A percentile compares a stretch with the other conserved stretches of the same genome.
Evolutionary conservation across 352 stramenopile species (phyloP).

Genomic region (Pythium insidiosum): DNA sequence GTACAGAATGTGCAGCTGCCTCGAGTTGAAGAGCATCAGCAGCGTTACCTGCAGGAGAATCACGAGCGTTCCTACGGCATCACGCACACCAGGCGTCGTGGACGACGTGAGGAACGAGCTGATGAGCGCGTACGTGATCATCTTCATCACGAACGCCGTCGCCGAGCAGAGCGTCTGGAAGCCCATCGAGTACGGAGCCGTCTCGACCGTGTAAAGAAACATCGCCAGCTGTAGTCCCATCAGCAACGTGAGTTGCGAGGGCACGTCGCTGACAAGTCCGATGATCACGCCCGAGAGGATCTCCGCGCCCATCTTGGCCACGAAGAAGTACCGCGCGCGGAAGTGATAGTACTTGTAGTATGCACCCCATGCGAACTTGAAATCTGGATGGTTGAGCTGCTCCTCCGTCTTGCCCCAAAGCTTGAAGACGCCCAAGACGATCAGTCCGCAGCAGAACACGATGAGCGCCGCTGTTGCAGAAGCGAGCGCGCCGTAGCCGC

Average conservation of each 20-base stretch:
- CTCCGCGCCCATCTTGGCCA: slow-evolving; percentile 70
- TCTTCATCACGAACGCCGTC: slow-evolving; percentile 75
- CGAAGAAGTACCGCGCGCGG: slow-evolving; percentile 60
- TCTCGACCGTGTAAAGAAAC: slow-evolving; percentile 68
- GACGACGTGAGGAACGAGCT: slow-evolving; percentile 58
- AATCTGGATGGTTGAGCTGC: slow-evolving; percentile 46
- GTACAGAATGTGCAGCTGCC: slow-evolving; percentile 70
- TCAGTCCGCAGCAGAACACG: slow-evolving; percentile 55
- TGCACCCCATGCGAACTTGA: slow-evolving; percentile 73
- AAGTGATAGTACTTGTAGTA: slow-evolving; percentile 83
- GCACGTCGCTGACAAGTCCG: slow-evolving; percentile 61
- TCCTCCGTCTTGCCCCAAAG: slow-evolving; percentile 55
- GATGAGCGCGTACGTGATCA: slow-evolving; percentile 78
- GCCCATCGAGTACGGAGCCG: slow-evolving; percentile 51
- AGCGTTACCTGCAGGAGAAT: slow-evolving; percentile 58
- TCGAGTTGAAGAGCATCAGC: slow-evolving; percentile 67
- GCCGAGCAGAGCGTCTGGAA: slow-evolving; percentile 68
- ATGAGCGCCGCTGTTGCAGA: slow-evolving; percentile 54
- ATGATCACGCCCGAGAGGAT: slow-evolving; percentile 69
- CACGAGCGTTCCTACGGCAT: slow-evolving; percentile 54
- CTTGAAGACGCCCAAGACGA: slow-evolving; percentile 56
- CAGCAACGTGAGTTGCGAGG: slow-evolving; percentile 62
- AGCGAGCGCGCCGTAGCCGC: slow-evolving; percentile 38
- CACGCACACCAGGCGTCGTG: slow-evolving; percentile 31
- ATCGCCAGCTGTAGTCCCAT: slow-evolving; percentile 65